These are phyloP conservation scores for Zychaea mexicana DNA, from an alignment of 371 early-diverging fungal genomes.

Conservation along the genomic window DNA sequence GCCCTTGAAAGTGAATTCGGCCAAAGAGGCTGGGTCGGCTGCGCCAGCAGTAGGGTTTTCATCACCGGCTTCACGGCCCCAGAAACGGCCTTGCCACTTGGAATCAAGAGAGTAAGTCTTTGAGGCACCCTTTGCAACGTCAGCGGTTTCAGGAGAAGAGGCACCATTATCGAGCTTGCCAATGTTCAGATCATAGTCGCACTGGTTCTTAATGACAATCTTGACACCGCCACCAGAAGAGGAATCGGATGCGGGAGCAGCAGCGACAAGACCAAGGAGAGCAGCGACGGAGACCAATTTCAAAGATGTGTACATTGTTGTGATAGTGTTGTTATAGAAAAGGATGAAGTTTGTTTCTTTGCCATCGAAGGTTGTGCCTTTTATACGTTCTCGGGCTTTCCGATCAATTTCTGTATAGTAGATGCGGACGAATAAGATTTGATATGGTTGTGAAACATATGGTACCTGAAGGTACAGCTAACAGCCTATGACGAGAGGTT, in stretches of 20 bases:
- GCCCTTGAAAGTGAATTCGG: constrained; percentile 39
- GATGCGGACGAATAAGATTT: too few species aligned
- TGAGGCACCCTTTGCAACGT: constrained; percentile 6
- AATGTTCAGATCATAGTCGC: constrained; percentile 15
- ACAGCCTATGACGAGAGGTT: background rate
- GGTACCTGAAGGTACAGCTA: background rate
- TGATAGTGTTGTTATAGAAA: background rate
- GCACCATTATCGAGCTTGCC: constrained; percentile 20
- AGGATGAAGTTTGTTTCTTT: background rate
- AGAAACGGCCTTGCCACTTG: constrained; percentile 41
- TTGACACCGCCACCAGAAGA: constrained; percentile 12
- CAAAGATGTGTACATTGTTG: constrained; percentile 6
- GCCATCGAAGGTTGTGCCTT: background rate
- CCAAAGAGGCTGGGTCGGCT: constrained; percentile 37
- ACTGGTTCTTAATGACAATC: constrained; percentile 19
- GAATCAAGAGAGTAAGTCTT: constrained; percentile 15
- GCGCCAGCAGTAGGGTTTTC: constrained; percentile 17
- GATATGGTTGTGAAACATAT: background rate
- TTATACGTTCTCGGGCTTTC: background rate
- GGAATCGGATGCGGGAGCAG: background rate
- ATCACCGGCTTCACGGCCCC: constrained; percentile 28
- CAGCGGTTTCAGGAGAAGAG: background rate
- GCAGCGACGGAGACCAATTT: constrained; percentile 10
- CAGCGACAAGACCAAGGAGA: constrained; percentile 9
- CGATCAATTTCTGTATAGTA: background rate